Percentiles rank a stretch among this genome's conserved stretches.
Evolutionary conservation across 1,284 basidiomycete species (phyloP).

Genomic region (Papiliotrema terrestris): DNA sequence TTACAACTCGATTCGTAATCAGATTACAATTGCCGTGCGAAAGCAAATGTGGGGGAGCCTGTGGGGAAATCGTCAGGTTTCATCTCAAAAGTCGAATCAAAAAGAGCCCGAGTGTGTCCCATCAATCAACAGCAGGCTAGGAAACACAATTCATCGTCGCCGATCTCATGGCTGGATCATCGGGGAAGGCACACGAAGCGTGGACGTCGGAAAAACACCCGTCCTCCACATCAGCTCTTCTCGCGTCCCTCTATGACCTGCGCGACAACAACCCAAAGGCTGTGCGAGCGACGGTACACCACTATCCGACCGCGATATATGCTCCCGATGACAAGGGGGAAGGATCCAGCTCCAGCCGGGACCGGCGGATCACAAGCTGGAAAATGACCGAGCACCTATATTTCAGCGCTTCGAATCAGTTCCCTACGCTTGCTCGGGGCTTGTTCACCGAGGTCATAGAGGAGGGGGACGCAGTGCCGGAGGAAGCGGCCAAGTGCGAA

Average conservation of each 20-base stretch:
- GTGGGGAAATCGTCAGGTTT: neutral
- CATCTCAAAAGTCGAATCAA: neutral
- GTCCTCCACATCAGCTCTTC: slow-evolving; percentile 28
- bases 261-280: slow-evolving; percentile 36
- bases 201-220: slow-evolving; percentile 22
- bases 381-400: slow-evolving; percentile 96
- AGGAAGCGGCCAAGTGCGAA: slow-evolving; percentile 23
- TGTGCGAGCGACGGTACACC: slow-evolving; percentile 31
- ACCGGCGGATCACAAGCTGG: slow-evolving; percentile 67
- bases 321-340: slow-evolving; percentile 14
- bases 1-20: neutral
- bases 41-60: neutral
- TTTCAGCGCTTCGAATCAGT: slow-evolving; percentile 78
- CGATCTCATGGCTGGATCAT: neutral
- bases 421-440: slow-evolving; percentile 85
- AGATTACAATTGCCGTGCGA: neutral
- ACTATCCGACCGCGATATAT: slow-evolving; percentile 40
- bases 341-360: slow-evolving; percentile 10
- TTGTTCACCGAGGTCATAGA: slow-evolving; percentile 64
- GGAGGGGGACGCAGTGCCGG: slow-evolving; percentile 27
- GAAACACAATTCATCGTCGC: too few relatives aligned
- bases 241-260: slow-evolving; percentile 32
- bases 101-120: too few relatives aligned
- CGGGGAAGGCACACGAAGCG: neutral
- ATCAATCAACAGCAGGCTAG: too few relatives aligned